phyloP scores from a whole-genome alignment of 2,329 filamentous ascomycete species.

The Aspergillus piperis region DNA sequence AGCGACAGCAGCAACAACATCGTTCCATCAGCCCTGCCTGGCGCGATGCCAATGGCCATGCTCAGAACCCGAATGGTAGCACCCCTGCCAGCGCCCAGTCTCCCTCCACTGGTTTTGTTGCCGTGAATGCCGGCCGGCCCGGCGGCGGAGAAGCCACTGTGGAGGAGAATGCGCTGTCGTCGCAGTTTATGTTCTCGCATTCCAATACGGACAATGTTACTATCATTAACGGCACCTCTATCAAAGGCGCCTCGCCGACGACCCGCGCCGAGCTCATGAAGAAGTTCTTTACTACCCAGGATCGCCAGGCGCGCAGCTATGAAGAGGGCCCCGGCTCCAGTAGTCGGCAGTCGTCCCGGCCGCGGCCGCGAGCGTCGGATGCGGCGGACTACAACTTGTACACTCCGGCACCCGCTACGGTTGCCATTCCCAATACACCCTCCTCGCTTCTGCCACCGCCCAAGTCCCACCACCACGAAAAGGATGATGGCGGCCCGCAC shows the following conservation, averaged over 20 bases:
- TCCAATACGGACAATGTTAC: constrained; percentile 49
- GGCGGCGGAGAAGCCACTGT: constrained; percentile 37
- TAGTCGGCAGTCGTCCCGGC: constrained; percentile 32
- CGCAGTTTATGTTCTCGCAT: constrained; percentile 44
- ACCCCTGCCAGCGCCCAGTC: constrained; percentile 42
- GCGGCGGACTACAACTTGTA: constrained; percentile 43
- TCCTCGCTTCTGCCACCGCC: constrained; percentile 53
- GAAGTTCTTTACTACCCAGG: constrained; percentile 63
- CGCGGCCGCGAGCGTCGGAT: constrained; percentile 37
- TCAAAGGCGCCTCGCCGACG: constrained; percentile 57
- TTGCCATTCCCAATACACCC: constrained; percentile 58
- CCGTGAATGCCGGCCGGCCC: constrained; percentile 57
- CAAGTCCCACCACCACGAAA: constrained; percentile 50
- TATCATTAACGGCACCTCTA: constrained; percentile 50
- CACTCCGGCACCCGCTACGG: constrained; percentile 46
- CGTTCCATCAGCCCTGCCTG: constrained; percentile 41
- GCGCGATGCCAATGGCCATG: constrained; percentile 37
- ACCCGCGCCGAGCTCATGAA: constrained; percentile 62
- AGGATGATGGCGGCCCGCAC: constrained; percentile 60
- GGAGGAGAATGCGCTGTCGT: constrained; percentile 35
- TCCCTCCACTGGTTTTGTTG: constrained; percentile 57
- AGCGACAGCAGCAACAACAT: constrained; percentile 29
- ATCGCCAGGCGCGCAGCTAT: constrained; percentile 50
- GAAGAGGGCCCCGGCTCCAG: constrained; percentile 31
- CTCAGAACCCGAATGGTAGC: constrained; percentile 28